Evolutionary conservation across 345 rosid species (phyloP).

Genomic region (Melastoma malabathricum): DNA sequence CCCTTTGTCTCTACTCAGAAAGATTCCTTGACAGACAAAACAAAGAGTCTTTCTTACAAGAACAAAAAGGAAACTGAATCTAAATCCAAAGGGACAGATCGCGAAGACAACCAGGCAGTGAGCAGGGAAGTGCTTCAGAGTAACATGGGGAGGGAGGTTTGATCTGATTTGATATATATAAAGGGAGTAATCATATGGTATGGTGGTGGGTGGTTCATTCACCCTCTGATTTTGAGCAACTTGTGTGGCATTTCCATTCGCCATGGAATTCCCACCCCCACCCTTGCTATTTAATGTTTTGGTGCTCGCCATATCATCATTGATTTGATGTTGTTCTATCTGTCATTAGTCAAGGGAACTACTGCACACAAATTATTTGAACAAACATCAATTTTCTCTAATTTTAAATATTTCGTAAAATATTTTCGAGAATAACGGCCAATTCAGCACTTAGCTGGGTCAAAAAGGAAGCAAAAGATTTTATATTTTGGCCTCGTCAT

Average conservation of each 20-base stretch:
- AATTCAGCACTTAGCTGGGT: no score
- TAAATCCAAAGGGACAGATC: conserved; percentile 9
- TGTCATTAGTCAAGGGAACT: no score
- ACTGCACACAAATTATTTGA: no score
- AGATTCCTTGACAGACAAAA: conserved; percentile 39
- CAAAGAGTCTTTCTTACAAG: conserved; percentile 13
- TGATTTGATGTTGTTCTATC: no score
- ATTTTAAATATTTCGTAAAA: no score
- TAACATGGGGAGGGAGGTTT: conserved; percentile 20
- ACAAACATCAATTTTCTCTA: no score
- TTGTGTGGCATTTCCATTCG: conserved; percentile 16
- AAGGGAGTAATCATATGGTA: conserved; percentile 14
- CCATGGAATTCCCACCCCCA: conserved; percentile 27
- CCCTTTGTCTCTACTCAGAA: conserved; percentile 26
- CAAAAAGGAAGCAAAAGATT: no score
- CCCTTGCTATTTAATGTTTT: not conserved
- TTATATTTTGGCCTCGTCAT: no score
- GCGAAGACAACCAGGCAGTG: conserved; percentile 25
- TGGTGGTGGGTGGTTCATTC: conserved; percentile 18
- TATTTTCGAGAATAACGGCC: no score
- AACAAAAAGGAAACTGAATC: conserved; percentile 22
- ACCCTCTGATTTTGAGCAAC: conserved; percentile 1
- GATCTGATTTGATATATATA: conserved; percentile 1
- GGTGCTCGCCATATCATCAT: not conserved
- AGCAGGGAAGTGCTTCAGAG: conserved; percentile 19